Conservation (phyloP, 2,329 filamentous ascomycete species). For the Tolypocladium ovalisporum region DNA sequence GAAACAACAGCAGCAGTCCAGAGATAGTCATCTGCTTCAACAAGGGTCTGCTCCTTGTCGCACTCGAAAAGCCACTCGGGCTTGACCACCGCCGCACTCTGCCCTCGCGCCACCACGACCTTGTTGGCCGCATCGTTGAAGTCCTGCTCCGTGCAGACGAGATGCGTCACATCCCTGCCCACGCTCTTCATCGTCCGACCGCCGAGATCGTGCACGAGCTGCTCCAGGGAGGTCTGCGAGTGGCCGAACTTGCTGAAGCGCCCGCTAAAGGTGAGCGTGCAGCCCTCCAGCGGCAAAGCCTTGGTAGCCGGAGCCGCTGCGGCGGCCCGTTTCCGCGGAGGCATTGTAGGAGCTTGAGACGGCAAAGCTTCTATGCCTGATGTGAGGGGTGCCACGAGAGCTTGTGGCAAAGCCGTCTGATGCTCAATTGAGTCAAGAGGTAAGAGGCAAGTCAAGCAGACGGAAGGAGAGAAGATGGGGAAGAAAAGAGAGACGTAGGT, state of each 20-base stretch:
- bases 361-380: background rate
- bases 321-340: background rate
- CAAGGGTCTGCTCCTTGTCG: constrained; percentile 17
- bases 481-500: background rate
- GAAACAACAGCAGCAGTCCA: constrained; percentile 8
- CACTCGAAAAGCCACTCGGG: constrained; percentile 54
- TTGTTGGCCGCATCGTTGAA: constrained; percentile 39
- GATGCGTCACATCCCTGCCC: constrained; percentile 39
- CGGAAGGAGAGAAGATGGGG: background rate
- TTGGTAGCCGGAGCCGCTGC: constrained; percentile 3
- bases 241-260: background rate
- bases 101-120: constrained; percentile 33
- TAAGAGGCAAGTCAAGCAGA: background rate
- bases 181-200: constrained; percentile 19
- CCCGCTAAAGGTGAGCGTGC: background rate
- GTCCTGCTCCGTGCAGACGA: constrained; percentile 45
- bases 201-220: background rate
- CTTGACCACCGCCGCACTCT: constrained; percentile 42
- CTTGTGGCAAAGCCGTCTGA: background rate
- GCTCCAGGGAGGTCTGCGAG: background rate
- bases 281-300: background rate
- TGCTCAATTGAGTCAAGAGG: background rate
- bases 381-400: background rate
- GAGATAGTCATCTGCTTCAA: constrained; percentile 13
- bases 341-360: background rate